Evolutionary conservation across 768 basidiomycete species (phyloP).

Genomic region (Naganishia friedmannii): DNA sequence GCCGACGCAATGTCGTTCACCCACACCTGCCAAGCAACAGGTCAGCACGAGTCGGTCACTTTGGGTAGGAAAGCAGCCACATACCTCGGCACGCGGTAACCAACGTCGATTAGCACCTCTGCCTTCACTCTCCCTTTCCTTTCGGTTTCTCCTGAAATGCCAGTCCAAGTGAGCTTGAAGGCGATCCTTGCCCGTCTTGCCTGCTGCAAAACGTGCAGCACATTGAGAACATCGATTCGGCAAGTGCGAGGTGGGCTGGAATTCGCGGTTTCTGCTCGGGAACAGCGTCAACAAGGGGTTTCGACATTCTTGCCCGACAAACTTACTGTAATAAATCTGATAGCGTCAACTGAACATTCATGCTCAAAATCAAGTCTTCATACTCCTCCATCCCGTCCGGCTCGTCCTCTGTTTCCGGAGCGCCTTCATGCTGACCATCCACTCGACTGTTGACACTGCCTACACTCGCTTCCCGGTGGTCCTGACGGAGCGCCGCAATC

Average conservation of each 20-base stretch:
- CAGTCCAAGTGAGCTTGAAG: conserved; percentile 89
- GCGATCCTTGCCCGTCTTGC: conserved; percentile 65
- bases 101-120: conserved; percentile 79
- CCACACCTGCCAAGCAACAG: conserved; percentile 68
- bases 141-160: conserved; percentile 86
- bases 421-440: conserved; percentile 4
- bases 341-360: conserved; percentile 37
- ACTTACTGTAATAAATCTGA: conserved; percentile 44
- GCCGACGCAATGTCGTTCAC: conserved; percentile 59
- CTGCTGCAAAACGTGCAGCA: conserved; percentile 78
- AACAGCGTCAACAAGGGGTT: background rate
- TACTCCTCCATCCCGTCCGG: conserved; percentile 40
- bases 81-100: conserved; percentile 78
- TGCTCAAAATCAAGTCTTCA: conserved; percentile 46
- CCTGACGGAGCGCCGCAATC: background rate
- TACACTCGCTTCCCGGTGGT: conserved; percentile 25
- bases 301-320: background rate
- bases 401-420: conserved; percentile 12
- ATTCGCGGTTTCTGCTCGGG: conserved; percentile 16
- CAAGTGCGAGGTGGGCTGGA: conserved; percentile 57
- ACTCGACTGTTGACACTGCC: conserved; percentile 15
- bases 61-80: conserved; percentile 37
- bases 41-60: background rate
- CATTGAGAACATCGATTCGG: conserved; percentile 89
- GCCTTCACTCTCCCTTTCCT: conserved; percentile 55